Percentiles rank a stretch among this genome's conserved stretches.
These are phyloP conservation scores for Boletus vinaceobasis DNA, from an alignment of 768 basidiomycete genomes.

Conservation along the genomic window DNA sequence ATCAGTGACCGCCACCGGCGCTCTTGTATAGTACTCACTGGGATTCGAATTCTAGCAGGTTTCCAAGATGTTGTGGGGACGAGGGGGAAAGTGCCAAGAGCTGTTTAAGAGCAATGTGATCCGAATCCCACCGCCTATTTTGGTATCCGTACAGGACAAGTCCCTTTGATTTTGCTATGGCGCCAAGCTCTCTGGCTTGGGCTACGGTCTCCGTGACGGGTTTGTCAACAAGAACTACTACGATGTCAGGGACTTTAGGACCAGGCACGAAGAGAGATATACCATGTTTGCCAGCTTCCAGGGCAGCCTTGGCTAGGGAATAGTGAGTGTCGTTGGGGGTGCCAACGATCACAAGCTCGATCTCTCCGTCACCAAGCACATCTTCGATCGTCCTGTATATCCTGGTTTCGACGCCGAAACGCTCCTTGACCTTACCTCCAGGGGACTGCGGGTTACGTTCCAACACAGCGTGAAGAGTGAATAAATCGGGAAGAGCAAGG, in stretches of 20 bases:
- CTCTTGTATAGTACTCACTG: constrained; percentile 44
- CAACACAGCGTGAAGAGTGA: constrained; percentile 70
- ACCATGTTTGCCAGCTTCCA: constrained; percentile 76
- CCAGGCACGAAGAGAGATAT: constrained; percentile 8
- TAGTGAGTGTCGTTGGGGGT: constrained; percentile 79
- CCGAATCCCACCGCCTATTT: constrained; percentile 76
- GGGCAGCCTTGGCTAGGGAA: constrained; percentile 56
- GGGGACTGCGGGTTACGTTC: constrained; percentile 62
- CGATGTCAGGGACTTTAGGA: neutral
- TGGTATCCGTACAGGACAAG: constrained; percentile 70
- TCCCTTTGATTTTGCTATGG: constrained; percentile 54
- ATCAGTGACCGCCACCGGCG: neutral
- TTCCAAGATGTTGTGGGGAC: constrained; percentile 54
- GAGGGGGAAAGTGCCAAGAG: constrained; percentile 53
- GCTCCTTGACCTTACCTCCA: constrained; percentile 62
- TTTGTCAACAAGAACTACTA: constrained; percentile 73
- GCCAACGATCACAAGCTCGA: constrained; percentile 66
- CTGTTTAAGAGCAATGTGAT: constrained; percentile 63
- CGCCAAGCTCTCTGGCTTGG: constrained; percentile 59
- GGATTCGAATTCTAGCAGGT: constrained; percentile 69
- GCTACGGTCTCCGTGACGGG: constrained; percentile 61
- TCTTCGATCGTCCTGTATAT: constrained; percentile 60
- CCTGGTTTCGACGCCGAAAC: constrained; percentile 56
- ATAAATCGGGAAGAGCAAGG: constrained; percentile 64
- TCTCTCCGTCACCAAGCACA: constrained; percentile 57